These are phyloP conservation scores for Nyctanthes arbortristis DNA, from an alignment of 257 asterid genomes.

Conservation along the genomic window DNA sequence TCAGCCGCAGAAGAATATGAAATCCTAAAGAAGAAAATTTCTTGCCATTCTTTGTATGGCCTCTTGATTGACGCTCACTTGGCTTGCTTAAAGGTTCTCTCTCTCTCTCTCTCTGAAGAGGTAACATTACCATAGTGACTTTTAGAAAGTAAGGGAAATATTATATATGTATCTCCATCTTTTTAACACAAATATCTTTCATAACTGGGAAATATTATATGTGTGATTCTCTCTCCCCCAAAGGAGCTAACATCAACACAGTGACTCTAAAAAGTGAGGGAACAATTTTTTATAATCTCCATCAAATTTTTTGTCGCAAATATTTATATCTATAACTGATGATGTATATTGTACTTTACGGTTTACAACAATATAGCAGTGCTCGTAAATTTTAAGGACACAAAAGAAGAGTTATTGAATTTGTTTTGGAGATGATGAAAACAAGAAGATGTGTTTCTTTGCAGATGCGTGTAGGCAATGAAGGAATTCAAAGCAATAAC, in stretches of 20 bases:
- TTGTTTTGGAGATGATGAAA: too few relatives aligned
- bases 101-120: neutral
- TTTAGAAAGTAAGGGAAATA: too few relatives aligned
- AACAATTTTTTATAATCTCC: neutral
- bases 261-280: too few relatives aligned
- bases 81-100: conserved; percentile 47
- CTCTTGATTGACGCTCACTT: conserved; percentile 39
- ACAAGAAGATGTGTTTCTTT: too few relatives aligned
- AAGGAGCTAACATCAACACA: too few relatives aligned
- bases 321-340: too few relatives aligned
- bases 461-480: conserved; percentile 39
- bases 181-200: neutral
- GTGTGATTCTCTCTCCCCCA: neutral
- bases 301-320: neutral
- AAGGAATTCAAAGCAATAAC: conserved; percentile 9
- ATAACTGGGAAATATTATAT: neutral
- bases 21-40: conserved; percentile 37
- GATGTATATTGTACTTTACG: too few relatives aligned
- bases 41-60: conserved; percentile 39
- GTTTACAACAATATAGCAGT: neutral
- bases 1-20: conserved; percentile 5
- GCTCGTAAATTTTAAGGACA: neutral
- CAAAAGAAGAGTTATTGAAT: neutral
- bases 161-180: neutral
- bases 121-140: too few relatives aligned